Conservation (phyloP, 192 early-diverging fungal species). For the Spizellomyces sp. region DNA sequence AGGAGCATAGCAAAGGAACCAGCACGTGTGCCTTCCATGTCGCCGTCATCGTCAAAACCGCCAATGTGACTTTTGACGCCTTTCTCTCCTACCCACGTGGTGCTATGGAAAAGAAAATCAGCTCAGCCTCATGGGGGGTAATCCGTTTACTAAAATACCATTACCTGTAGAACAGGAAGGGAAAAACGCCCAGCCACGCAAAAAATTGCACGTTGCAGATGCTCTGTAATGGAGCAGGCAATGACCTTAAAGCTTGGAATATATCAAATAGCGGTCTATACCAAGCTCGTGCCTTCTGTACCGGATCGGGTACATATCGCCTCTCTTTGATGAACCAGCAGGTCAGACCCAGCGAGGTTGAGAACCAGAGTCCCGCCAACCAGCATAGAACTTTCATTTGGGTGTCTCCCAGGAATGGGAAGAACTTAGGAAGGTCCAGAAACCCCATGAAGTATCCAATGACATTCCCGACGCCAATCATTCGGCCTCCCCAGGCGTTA, state of each 20-base stretch:
- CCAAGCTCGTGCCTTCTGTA: constrained; percentile 21
- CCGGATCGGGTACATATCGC: constrained; percentile 17
- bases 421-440: constrained; percentile 68
- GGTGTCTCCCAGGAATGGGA: constrained; percentile 69
- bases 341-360: constrained; percentile 57
- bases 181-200: constrained; percentile 97
- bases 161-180: constrained; percentile 91
- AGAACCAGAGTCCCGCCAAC: constrained; percentile 69
- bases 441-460: constrained; percentile 86
- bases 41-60: constrained; percentile 28
- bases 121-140: not conserved
- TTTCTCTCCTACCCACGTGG: constrained; percentile 68
- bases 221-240: constrained; percentile 73
- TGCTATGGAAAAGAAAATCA: constrained; percentile 35
- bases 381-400: constrained; percentile 83
- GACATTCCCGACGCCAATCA: constrained; percentile 82
- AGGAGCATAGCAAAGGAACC: constrained; percentile 86
- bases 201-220: constrained; percentile 91
- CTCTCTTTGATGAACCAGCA: constrained; percentile 57
- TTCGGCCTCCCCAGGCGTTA: constrained; percentile 84
- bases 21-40: constrained; percentile 62
- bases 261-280: constrained; percentile 46
- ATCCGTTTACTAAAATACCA: not conserved
- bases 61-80: constrained; percentile 11
- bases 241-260: constrained; percentile 46